Base-by-base conservation (phyloP, 2,329 filamentous ascomycete genomes). In the Stemphylium lycopersici region DNA sequence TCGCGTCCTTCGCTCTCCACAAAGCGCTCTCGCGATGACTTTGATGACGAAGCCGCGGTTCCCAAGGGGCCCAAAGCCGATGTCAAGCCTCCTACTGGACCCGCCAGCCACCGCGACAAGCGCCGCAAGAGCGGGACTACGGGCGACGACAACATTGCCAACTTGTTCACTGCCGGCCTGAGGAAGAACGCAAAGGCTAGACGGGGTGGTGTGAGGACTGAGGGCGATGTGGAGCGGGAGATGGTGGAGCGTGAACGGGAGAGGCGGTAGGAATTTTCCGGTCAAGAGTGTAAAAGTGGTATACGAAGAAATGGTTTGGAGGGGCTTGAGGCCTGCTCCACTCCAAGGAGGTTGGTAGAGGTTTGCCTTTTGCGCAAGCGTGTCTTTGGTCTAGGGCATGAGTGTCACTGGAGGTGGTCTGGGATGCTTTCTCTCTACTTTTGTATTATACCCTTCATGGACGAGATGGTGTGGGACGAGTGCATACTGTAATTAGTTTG, bases 241-340 rank as follows among this genome's bases (percentile, higher is more conserved):
- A 60, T 73, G 62, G 66, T 71, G 61, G 59, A 68, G 37, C 59
- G 63, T 3, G 71, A 74, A 53, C 48, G 70, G 45, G 71, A 74
- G 48, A 58, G 71, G 37, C 33, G 52, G n/a, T 51, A 46, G 41
- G 5, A 16, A 22, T 6, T 18, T n/a, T 29, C 15, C 16, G 18
- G 3, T 4, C 4, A 11, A 2, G 12, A 38, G n/a, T 6, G 34
- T 16, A 6, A 22, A 22, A 15, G 4, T 13, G 18, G 18, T n/a
- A 13, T 39, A 15, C 12, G 6, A 13, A 29, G 26, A 29, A 3
- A 26, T 6, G 24, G 24, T 6, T 26, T 10, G 7, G 7, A 29
- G 1, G 26, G 26, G 8, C 7, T 3, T 29, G 10, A 29, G 22
- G 22, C 22, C 6, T 29, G 11, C 10, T 10, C 26, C 11, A 11